These are phyloP conservation scores for Hirsutella minnesotensis DNA, from an alignment of 2,329 filamentous ascomycete species.

Conservation along the genomic window DNA sequence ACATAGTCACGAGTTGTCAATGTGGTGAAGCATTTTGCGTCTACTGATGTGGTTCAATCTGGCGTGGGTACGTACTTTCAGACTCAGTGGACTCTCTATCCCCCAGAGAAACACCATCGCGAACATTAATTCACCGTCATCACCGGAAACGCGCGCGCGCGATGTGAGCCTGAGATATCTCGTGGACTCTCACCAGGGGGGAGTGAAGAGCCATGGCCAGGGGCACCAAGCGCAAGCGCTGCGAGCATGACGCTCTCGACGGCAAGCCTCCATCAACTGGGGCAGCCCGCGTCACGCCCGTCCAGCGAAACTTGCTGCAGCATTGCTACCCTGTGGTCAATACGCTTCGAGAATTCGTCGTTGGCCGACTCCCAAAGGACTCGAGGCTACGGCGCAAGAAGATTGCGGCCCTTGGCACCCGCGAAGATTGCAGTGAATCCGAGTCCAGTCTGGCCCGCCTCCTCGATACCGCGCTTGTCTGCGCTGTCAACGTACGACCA, in stretches of 20 bases:
- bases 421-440: conserved; percentile 12
- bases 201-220: conserved; percentile 11
- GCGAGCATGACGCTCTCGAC: conserved; percentile 6
- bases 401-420: conserved; percentile 32
- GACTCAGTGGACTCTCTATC: too few species aligned
- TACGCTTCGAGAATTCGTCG: conserved; percentile 59
- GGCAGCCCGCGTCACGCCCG: conserved; percentile 7
- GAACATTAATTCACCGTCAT: too few species aligned
- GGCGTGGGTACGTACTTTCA: too few species aligned
- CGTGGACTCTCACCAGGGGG: neutral
- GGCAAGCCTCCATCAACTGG: conserved; percentile 6
- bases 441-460: conserved; percentile 39
- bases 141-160: too few species aligned
- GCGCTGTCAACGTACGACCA: conserved; percentile 24
- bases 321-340: conserved; percentile 55
- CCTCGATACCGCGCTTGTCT: conserved; percentile 61
- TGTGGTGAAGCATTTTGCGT: too few species aligned
- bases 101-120: too few species aligned
- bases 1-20: too few species aligned
- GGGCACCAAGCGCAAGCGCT: conserved; percentile 16
- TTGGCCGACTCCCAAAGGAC: conserved; percentile 51
- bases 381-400: conserved; percentile 53
- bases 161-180: too few species aligned
- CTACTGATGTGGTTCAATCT: too few species aligned
- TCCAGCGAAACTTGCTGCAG: conserved; percentile 51